Percentiles rank a stretch among this genome's conserved stretches.
These are phyloP conservation scores for Glomus cerebriforme DNA, from an alignment of 192 early-diverging fungal species.

Conservation along the genomic window DNA sequence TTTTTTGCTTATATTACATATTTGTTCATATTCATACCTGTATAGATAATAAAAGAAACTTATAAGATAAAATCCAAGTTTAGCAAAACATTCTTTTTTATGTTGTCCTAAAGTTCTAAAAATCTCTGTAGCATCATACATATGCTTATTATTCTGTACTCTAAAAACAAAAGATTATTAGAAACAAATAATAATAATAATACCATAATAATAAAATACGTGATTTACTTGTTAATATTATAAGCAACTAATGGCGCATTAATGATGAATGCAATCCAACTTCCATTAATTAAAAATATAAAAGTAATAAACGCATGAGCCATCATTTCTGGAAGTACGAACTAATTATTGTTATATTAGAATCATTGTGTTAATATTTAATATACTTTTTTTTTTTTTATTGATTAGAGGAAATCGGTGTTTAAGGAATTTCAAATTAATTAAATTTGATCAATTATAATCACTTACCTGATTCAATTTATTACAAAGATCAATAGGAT, in stretches of 20 bases:
- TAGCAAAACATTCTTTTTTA: constrained; percentile 97
- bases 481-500: constrained; percentile 97
- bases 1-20: not conserved
- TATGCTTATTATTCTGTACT: constrained; percentile 81
- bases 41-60: constrained; percentile 95
- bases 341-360: constrained; percentile 57
- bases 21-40: constrained; percentile 40
- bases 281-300: constrained; percentile 83
- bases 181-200: not conserved
- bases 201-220: not conserved
- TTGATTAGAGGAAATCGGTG: too few species aligned
- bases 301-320: constrained; percentile 82
- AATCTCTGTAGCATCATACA: constrained; percentile 98
- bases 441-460: not conserved
- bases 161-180: constrained; percentile 44
- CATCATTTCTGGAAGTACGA: constrained; percentile 91
- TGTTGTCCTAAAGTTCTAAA: constrained; percentile 91
- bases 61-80: constrained; percentile 94
- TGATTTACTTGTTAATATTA: constrained; percentile 82
- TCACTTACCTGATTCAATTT: constrained; percentile 88
- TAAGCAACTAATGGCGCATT: constrained; percentile 87
- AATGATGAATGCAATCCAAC: constrained; percentile 82
- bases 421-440: too few species aligned
- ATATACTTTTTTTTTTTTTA: too few species aligned
- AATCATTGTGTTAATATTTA: not conserved